These are phyloP conservation scores for Thoreauomyces humboldtii DNA, from an alignment of 192 early-diverging fungal genomes.

Conservation along the genomic window DNA sequence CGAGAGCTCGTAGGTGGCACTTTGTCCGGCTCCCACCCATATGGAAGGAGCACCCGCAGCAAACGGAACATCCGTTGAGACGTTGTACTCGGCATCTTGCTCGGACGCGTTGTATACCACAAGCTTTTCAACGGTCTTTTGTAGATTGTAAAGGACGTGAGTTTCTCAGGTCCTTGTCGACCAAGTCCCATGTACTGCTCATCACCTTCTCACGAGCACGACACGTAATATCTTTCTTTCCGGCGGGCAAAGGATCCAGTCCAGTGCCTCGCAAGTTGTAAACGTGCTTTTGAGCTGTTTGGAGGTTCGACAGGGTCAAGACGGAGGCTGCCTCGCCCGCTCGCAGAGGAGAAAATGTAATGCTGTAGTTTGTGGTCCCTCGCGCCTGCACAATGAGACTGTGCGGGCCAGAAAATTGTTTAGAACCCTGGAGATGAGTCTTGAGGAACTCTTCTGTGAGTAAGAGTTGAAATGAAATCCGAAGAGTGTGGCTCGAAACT, in stretches of 20 bases:
- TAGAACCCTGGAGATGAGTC: conserved; percentile 37
- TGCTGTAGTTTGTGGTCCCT: conserved; percentile 28
- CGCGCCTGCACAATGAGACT: conserved; percentile 35
- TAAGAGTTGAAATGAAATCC: not conserved
- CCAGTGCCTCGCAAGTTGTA: conserved; percentile 43
- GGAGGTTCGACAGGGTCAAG: conserved; percentile 43
- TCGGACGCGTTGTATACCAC: conserved; percentile 40
- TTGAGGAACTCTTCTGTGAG: conserved; percentile 20
- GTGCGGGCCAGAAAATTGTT: conserved; percentile 35
- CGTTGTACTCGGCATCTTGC: conserved; percentile 38
- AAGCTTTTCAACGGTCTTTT: conserved; percentile 19
- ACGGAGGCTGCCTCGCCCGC: conserved; percentile 27
- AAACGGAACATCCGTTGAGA: conserved; percentile 45
- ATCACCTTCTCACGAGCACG: conserved; percentile 26
- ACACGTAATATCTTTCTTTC: conserved; percentile 40
- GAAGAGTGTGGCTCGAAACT: not conserved
- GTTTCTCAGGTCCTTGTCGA: too few species aligned
- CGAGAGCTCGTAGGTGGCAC: conserved; percentile 22
- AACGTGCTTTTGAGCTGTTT: conserved; percentile 48
- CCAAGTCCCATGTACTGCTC: not conserved
- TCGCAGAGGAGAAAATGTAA: conserved; percentile 39
- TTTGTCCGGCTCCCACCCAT: conserved; percentile 26
- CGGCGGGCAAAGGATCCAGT: conserved; percentile 47
- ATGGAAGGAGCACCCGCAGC: conserved; percentile 15
- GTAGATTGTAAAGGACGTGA: too few species aligned